Evolutionary conservation across 352 stramenopile genomes (phyloP), one percentile per base, ranked within the genome.

Genomic region (Blastocystis sp.): DNA sequence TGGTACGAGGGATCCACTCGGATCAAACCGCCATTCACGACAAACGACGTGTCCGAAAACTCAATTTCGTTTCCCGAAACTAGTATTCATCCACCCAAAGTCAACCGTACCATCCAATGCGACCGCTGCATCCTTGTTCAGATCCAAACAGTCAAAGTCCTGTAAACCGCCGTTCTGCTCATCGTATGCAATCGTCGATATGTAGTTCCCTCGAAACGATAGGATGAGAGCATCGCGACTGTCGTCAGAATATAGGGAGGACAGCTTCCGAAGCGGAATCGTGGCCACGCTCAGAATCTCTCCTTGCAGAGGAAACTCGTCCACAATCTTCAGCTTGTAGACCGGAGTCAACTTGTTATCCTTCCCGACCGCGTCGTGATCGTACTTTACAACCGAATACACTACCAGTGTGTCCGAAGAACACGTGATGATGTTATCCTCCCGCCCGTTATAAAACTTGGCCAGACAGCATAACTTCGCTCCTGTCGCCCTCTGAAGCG

Each of bases 321-420:
- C 27, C 34, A 81, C 27, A 21, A 81, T 21, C 36, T 40, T 48
- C 6, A 81, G 48, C 27, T 63, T 27, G 38, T 81, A 81, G 2
- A 46, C 63, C 6, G 42, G 21, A 51, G 7, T 49, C 40, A 32
- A 8, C 18, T 75, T 48, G 24, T 38, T 51, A 46, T 42, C 21
- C n/a, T 81, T 38, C 44, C 48, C 42, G 21, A 44, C 42, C n/a
- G 34, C 32, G n/a, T 64, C 21, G 1, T 48, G 21, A 3, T 64
- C 38, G 32, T 63, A 46, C n/a, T 38, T n/a, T n/a, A 81, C 69
- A 32, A 64, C 48, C 21, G 29, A 32, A 61, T 81, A 81, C 32
- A 81, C 69, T 38, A 81, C 42, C 69, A 81, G 48, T 32, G 69
- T 81, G 49, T 81, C 69, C 21, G 69, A 81, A 64, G 69, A 81